Evolutionary conservation across 2,329 filamentous ascomycete genomes (phyloP).

Genomic region (Acarospora socialis): DNA sequence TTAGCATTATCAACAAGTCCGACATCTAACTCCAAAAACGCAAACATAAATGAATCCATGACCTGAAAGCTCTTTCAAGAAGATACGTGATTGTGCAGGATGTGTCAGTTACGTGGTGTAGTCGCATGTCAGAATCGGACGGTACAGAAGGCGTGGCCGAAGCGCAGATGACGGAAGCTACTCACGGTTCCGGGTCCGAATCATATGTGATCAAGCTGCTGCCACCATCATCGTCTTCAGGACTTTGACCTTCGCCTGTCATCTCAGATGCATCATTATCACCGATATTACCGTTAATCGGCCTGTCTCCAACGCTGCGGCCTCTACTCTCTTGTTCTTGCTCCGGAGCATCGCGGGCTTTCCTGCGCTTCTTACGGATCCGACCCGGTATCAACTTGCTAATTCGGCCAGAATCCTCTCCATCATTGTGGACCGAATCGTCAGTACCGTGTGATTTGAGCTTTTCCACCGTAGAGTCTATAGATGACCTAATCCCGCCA

Average conservation of each 20-base stretch:
- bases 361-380: slow-evolving; percentile 10
- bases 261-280: slow-evolving; percentile 1
- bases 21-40: slow-evolving; percentile 10
- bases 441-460: slow-evolving; percentile 9
- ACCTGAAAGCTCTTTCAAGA: too few relatives aligned
- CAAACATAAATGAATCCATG: too few relatives aligned
- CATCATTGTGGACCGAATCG: slow-evolving; percentile 9
- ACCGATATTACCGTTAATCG: neutral
- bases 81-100: too few relatives aligned
- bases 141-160: too few relatives aligned
- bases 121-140: too few relatives aligned
- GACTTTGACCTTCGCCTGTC: slow-evolving; percentile 6
- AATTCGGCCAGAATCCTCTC: slow-evolving; percentile 6
- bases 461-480: slow-evolving; percentile 9
- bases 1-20: neutral
- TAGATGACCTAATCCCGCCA: slow-evolving; percentile 8
- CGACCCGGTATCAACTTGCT: slow-evolving; percentile 13
- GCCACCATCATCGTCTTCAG: slow-evolving; percentile 6
- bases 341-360: slow-evolving; percentile 9
- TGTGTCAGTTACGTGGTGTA: too few relatives aligned
- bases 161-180: neutral
- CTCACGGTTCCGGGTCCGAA: slow-evolving; percentile 14
- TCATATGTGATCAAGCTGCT: slow-evolving; percentile 11
- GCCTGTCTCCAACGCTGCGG: neutral
- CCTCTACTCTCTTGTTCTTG: slow-evolving; percentile 4